A percentile compares a stretch with the other conserved stretches of the same genome.
Evolutionary conservation across 1,284 basidiomycete species (phyloP).

Genomic region (Porodaedalea pini): DNA sequence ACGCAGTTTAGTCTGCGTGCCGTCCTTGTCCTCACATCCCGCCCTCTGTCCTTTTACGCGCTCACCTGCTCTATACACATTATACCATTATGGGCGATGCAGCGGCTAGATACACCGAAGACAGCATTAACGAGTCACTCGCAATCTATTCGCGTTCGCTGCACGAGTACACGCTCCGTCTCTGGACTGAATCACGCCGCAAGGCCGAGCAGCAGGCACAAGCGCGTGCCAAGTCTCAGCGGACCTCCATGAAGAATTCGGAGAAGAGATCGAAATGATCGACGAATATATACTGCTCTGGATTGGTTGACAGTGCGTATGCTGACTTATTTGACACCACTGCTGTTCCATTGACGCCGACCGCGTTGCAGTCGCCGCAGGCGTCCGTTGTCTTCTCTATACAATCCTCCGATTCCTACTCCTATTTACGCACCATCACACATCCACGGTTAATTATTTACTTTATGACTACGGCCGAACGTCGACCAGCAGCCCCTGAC

Average conservation of each 20-base stretch:
- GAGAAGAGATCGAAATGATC: constrained; percentile 13
- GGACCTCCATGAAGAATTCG: constrained; percentile 19
- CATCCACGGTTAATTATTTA: too few relatives aligned
- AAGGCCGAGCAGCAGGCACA: constrained; percentile 51
- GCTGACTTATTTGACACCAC: not conserved
- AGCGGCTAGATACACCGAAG: not conserved
- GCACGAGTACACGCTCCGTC: constrained; percentile 61
- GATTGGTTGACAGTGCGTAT: not conserved
- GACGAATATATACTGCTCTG: not conserved
- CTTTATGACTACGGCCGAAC: too few relatives aligned
- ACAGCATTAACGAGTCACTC: constrained; percentile 15
- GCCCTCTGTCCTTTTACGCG: not conserved
- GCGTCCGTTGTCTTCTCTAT: not conserved
- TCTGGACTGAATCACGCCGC: constrained; percentile 65
- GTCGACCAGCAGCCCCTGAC: too few relatives aligned
- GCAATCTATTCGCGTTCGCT: constrained; percentile 53
- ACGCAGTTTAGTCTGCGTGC: too few relatives aligned
- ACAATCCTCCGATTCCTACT: not conserved
- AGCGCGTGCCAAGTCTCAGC: constrained; percentile 11
- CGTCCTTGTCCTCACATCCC: too few relatives aligned
- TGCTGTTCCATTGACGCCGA: not conserved
- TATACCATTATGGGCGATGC: constrained; percentile 4
- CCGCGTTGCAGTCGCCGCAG: not conserved
- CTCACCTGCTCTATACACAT: not conserved
- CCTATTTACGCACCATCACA: not conserved